These are phyloP conservation scores for Viridothelium virens DNA, from an alignment of 495 filamentous ascomycete genomes.

Conservation along the genomic window DNA sequence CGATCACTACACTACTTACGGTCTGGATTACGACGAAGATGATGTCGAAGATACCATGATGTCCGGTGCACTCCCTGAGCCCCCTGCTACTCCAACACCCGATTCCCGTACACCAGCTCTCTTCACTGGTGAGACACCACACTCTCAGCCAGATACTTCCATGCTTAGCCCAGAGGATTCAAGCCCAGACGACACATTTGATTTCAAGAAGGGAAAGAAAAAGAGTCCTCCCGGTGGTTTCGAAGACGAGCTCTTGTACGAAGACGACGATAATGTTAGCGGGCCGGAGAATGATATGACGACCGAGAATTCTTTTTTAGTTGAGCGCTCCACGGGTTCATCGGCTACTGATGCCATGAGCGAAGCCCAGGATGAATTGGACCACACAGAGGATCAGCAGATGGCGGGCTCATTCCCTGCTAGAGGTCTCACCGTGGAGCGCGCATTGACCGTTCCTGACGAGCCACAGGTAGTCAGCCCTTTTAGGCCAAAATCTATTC, in stretches of 20 bases:
- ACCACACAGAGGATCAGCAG: slow-evolving; percentile 52
- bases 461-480: slow-evolving; percentile 34
- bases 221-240: slow-evolving; percentile 73
- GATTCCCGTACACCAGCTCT: slow-evolving; percentile 36
- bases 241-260: slow-evolving; percentile 48
- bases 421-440: slow-evolving; percentile 43
- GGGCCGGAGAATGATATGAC: slow-evolving; percentile 33
- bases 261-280: slow-evolving; percentile 42
- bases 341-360: neutral
- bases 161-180: slow-evolving; percentile 40
- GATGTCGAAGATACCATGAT: slow-evolving; percentile 51
- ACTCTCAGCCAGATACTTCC: slow-evolving; percentile 20
- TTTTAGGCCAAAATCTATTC: slow-evolving; percentile 40
- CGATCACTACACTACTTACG: slow-evolving; percentile 92
- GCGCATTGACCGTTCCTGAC: slow-evolving; percentile 26
- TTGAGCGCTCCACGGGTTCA: slow-evolving; percentile 76
- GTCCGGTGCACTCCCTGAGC: slow-evolving; percentile 42
- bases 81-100: slow-evolving; percentile 54
- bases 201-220: slow-evolving; percentile 58
- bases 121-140: slow-evolving; percentile 19
- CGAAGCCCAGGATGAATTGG: neutral
- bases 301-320: slow-evolving; percentile 75
- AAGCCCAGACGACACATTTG: slow-evolving; percentile 69
- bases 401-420: slow-evolving; percentile 60
- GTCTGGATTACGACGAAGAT: slow-evolving; percentile 77